These are phyloP conservation scores for Fusarium succisae DNA, from an alignment of 2,329 filamentous ascomycete species.

Conservation along the genomic window DNA sequence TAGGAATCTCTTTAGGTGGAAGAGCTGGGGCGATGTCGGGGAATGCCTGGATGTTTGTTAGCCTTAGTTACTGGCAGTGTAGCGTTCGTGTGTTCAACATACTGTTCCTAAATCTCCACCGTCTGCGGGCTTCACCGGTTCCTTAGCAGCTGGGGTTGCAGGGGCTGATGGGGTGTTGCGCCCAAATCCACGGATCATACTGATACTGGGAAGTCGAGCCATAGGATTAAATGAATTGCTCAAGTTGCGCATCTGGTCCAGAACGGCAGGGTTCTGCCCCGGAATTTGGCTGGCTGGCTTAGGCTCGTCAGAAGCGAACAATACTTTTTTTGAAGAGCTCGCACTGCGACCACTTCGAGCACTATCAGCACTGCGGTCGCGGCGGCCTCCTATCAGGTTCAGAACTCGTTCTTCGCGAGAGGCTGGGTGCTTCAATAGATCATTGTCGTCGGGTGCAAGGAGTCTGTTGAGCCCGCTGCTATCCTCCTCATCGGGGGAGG, in stretches of 20 bases:
- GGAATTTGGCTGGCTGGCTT: slow-evolving; percentile 34
- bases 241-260: slow-evolving; percentile 84
- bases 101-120: slow-evolving; percentile 68
- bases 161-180: slow-evolving; percentile 56
- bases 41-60: slow-evolving; percentile 58
- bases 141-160: slow-evolving; percentile 50
- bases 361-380: slow-evolving; percentile 84
- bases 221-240: slow-evolving; percentile 86
- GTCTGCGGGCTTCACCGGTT: slow-evolving; percentile 54
- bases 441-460: slow-evolving; percentile 53
- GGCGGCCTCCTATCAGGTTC: slow-evolving; percentile 75
- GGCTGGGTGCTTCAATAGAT: slow-evolving; percentile 43
- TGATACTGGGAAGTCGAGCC: slow-evolving; percentile 78
- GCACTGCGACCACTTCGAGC: slow-evolving; percentile 70
- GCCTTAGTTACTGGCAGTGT: not conserved
- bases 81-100: slow-evolving; percentile 41
- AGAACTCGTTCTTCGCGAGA: slow-evolving; percentile 71
- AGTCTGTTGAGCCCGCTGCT: slow-evolving; percentile 66
- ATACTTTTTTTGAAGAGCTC: slow-evolving; percentile 67
- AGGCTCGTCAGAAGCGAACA: slow-evolving; percentile 56
- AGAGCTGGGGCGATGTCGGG: slow-evolving; percentile 66
- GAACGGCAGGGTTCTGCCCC: slow-evolving; percentile 63
- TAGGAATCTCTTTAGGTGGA: slow-evolving; percentile 63
- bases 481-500: slow-evolving; percentile 70
- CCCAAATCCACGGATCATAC: slow-evolving; percentile 79